Evolutionary conservation across 2,329 filamentous ascomycete species (phyloP).

Genomic region (Nemania sp.): DNA sequence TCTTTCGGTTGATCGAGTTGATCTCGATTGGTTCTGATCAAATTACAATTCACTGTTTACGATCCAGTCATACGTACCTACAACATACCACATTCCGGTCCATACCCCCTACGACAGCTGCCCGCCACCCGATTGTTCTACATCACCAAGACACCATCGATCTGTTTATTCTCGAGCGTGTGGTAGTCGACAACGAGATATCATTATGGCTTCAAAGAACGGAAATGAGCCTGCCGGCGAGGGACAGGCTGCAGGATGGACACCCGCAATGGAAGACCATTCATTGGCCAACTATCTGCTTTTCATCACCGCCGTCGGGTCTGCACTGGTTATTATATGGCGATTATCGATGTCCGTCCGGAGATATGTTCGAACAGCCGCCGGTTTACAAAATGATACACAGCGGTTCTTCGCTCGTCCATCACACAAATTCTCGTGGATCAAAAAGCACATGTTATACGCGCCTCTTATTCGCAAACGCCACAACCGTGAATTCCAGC

Average conservation of each 20-base stretch:
- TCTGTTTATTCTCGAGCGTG: background rate
- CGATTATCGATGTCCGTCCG: constrained; percentile 62
- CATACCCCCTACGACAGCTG: constrained; percentile 1
- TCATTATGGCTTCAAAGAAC: constrained; percentile 19
- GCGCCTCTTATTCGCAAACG: constrained; percentile 74
- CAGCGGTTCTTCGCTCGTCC: constrained; percentile 77
- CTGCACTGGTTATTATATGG: constrained; percentile 67
- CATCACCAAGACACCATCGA: background rate
- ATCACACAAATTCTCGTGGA: constrained; percentile 54
- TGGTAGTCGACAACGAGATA: constrained; percentile 6
- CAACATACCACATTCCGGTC: constrained; percentile 15
- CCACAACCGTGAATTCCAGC: constrained; percentile 74
- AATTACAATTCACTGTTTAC: constrained; percentile 11
- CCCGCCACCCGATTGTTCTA: background rate
- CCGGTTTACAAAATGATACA: constrained; percentile 75
- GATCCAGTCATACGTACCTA: constrained; percentile 16
- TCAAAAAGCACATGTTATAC: constrained; percentile 69
- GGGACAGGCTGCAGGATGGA: constrained; percentile 40
- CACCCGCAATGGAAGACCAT: constrained; percentile 50
- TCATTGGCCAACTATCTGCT: constrained; percentile 64
- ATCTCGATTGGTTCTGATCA: constrained; percentile 24
- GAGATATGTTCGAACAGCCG: constrained; percentile 71
- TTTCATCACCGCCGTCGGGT: constrained; percentile 65
- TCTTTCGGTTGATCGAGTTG: constrained; percentile 30
- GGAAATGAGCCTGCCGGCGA: constrained; percentile 24